Conservation (phyloP, 2,329 filamentous ascomycete species). For the Fragosphaeria purpurea region DNA sequence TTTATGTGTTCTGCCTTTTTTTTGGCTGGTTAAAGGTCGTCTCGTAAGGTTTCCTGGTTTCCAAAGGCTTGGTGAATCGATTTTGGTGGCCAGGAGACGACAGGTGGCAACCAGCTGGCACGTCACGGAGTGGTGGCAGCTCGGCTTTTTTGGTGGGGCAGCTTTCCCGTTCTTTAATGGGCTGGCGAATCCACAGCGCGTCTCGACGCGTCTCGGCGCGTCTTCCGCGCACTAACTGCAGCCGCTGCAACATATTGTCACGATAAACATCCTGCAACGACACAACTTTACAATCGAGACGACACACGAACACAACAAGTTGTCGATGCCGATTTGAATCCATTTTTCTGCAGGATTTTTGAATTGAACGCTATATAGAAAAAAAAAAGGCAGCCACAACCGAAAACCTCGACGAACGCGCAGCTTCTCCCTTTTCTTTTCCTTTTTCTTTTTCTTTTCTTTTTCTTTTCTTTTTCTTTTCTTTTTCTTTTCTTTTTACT, state of each 20-base stretch:
- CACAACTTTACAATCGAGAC: background rate
- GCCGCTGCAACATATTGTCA: too few species aligned
- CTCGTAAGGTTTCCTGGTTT: background rate
- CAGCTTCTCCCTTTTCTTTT: background rate
- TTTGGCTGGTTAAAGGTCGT: too few species aligned
- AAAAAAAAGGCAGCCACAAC: too few species aligned
- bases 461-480: background rate
- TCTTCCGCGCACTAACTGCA: conserved; percentile 15
- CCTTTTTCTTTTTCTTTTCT: background rate
- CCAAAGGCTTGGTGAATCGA: background rate
- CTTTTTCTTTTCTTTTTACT: background rate
- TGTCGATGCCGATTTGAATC: background rate
- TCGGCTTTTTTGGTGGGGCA: background rate
- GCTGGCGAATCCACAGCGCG: too few species aligned
- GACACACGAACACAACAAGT: background rate
- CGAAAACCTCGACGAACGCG: too few species aligned
- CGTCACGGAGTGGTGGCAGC: background rate
- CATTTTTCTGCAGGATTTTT: too few species aligned
- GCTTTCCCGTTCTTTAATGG: background rate
- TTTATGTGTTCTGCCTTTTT: too few species aligned
- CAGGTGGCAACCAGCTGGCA: conserved; percentile 2
- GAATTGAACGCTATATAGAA: too few species aligned
- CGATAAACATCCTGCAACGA: background rate
- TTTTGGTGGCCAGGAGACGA: background rate
- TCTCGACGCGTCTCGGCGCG: conserved; percentile 30